Percentiles rank a stretch among this genome's conserved stretches.
Evolutionary conservation across 1,284 basidiomycete genomes (phyloP).

Genomic region (Phellinidium pouzarii): DNA sequence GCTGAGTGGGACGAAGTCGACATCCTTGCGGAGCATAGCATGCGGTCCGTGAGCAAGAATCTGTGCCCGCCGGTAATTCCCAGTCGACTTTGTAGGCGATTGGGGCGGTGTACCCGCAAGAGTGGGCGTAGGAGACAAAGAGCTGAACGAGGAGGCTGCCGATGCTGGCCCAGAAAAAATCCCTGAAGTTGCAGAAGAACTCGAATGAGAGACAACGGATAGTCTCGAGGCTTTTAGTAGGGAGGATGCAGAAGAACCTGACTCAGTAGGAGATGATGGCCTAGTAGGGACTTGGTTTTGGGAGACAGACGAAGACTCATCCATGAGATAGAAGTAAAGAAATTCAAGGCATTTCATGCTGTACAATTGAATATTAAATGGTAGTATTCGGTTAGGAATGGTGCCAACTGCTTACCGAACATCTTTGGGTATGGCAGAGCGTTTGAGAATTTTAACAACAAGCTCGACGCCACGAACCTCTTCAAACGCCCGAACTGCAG

Average conservation of each 20-base stretch:
- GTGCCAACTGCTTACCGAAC: slow-evolving; percentile 55
- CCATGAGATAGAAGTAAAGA: slow-evolving; percentile 85
- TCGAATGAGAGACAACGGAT: slow-evolving; percentile 20
- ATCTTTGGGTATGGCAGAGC: slow-evolving; percentile 73
- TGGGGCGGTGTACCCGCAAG: slow-evolving; percentile 16
- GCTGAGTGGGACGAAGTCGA: slow-evolving; percentile 62
- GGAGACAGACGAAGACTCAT: slow-evolving; percentile 45
- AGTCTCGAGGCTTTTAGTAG: not conserved
- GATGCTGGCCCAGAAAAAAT: slow-evolving; percentile 25
- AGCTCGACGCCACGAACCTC: slow-evolving; percentile 66
- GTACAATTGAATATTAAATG: not conserved
- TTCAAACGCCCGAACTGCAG: slow-evolving; percentile 72
- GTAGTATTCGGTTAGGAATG: not conserved
- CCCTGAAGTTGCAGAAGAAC: slow-evolving; percentile 23
- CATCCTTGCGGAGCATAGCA: slow-evolving; percentile 59
- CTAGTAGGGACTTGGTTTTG: slow-evolving; percentile 10
- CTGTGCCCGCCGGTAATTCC: slow-evolving; percentile 24
- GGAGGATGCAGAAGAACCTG: slow-evolving; percentile 8
- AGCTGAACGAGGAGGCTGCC: slow-evolving; percentile 27
- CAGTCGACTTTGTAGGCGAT: slow-evolving; percentile 9
- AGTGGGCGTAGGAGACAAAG: slow-evolving; percentile 17
- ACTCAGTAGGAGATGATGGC: slow-evolving; percentile 2
- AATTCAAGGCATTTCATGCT: slow-evolving; percentile 94
- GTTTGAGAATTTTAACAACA: slow-evolving; percentile 77
- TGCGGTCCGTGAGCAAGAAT: slow-evolving; percentile 33